Base-by-base conservation (phyloP, 257 asterid genomes). In the Solanum bulbocastanum region DNA sequence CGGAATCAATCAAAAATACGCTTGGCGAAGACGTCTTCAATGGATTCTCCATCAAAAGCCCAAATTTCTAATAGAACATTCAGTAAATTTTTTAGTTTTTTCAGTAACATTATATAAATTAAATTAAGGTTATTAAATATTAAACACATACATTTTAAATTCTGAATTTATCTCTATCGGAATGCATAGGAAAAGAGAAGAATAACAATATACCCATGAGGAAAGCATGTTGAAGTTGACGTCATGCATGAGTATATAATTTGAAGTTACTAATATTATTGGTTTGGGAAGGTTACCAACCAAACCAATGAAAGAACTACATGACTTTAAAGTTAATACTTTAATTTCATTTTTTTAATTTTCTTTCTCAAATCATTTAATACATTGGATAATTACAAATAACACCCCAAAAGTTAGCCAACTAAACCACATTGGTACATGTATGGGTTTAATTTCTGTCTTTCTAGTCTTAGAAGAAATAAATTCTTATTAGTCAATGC, bases 251-350 rank as follows among this genome's bases (percentile, higher is more conserved):
- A 30, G 69, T 62, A 82, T 82, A 49, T 49, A 82, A 82, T 30
- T 82, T 37, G 86, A 82, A 82, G 16, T 82, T 82, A 39, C 69
- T 49, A n/a, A n/a, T n/a, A n/a, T n/a, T 87, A 58, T 86, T 86
- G 90, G 86, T 73, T 88, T 86, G 56, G 39, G 88, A 65, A 49
- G 90, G 86, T 88, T 23, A 88, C 90, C 92, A 88, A 90, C 92
- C 92, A 87, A 86, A 86, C 88, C 90, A 74, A 86, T 66, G 42
- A 60, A 71, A 75, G 87, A 82, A n/a, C 44, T 32, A 49, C 60
- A 46, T 46, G 69, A 82, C 69, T 81, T 30, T 46, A 46, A 49
- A 82, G 44, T 82, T 82, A 49, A 82, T 82, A 16, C 8, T 79
- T n/a, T 40, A 52, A 75, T 74, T 11, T 15, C 35, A 32, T 72